Evolutionary conservation across 768 basidiomycete species (phyloP).

Genomic region (Leccinum imitatum): DNA sequence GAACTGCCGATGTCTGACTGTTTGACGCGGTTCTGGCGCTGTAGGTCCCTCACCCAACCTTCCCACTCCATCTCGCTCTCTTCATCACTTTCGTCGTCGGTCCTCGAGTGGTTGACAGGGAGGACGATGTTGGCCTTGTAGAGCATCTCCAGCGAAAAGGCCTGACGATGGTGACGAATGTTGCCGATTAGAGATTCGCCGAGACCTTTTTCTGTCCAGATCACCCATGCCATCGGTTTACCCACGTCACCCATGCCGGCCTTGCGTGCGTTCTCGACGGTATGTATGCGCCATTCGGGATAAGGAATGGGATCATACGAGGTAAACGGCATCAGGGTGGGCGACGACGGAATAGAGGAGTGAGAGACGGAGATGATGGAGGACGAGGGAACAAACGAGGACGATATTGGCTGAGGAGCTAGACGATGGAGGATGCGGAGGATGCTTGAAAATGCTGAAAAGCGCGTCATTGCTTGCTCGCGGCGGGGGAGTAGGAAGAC

Average conservation of each 20-base stretch:
- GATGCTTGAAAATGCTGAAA: conserved; percentile 47
- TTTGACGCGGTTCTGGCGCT: conserved; percentile 34
- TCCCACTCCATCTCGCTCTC: conserved; percentile 65
- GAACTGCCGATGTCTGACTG: conserved; percentile 5
- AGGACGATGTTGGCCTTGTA: conserved; percentile 16
- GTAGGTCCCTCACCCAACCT: conserved; percentile 61
- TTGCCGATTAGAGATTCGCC: conserved; percentile 23
- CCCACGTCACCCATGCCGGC: conserved; percentile 61
- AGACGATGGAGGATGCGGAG: conserved; percentile 54
- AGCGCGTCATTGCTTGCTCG: background rate
- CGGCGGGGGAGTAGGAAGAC: background rate
- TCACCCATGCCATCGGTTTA: conserved; percentile 50
- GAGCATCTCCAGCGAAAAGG: conserved; percentile 24
- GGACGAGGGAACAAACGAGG: conserved; percentile 44
- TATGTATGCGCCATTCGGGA: conserved; percentile 62
- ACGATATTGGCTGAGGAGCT: conserved; percentile 32
- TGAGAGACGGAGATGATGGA: conserved; percentile 59
- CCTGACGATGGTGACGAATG: conserved; percentile 23
- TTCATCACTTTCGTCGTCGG: conserved; percentile 39
- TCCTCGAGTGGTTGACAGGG: conserved; percentile 11
- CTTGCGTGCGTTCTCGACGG: conserved; percentile 50
- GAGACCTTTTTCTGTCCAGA: conserved; percentile 32
- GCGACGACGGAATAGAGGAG: conserved; percentile 11
- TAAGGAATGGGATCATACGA: conserved; percentile 47
- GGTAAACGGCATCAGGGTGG: conserved; percentile 18